Evolutionary conservation across 2,329 filamentous ascomycete species (phyloP).

Genomic region (Hypoxylon sp.): DNA sequence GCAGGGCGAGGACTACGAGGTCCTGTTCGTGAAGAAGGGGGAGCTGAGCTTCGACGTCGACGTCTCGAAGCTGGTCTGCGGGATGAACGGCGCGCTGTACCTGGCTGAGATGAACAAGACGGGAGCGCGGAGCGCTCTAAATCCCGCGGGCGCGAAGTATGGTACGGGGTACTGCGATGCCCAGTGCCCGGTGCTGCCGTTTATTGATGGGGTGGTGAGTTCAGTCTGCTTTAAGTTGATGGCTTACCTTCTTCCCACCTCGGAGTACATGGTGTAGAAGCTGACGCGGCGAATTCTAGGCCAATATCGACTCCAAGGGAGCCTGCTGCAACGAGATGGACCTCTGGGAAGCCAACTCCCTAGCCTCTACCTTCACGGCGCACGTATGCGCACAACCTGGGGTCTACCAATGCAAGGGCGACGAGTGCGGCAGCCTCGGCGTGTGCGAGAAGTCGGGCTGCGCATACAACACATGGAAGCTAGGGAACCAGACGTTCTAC

Average conservation of each 20-base stretch:
- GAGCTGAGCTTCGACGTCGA: slow-evolving; percentile 77
- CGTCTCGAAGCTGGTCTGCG: slow-evolving; percentile 72
- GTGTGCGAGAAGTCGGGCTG: slow-evolving; percentile 57
- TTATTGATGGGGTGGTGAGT: slow-evolving; percentile 60
- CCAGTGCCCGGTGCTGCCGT: slow-evolving; percentile 62
- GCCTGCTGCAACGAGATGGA: slow-evolving; percentile 78
- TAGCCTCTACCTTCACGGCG: slow-evolving; percentile 69
- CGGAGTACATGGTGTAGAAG: not conserved
- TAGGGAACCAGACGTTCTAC: slow-evolving; percentile 49
- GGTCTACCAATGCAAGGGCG: slow-evolving; percentile 55
- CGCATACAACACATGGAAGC: slow-evolving; percentile 54
- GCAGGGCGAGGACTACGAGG: slow-evolving; percentile 59
- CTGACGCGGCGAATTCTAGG: slow-evolving; percentile 50
- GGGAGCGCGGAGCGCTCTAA: slow-evolving; percentile 66
- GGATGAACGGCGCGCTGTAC: slow-evolving; percentile 75
- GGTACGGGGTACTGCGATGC: slow-evolving; percentile 72
- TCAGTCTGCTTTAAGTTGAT: slow-evolving; percentile 48
- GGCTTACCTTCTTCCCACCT: slow-evolving; percentile 1
- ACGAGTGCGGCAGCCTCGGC: slow-evolving; percentile 48
- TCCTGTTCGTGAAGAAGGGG: slow-evolving; percentile 62
- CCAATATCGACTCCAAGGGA: slow-evolving; percentile 68
- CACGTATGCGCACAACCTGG: slow-evolving; percentile 66
- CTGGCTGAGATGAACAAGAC: slow-evolving; percentile 72
- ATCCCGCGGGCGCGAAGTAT: slow-evolving; percentile 69
- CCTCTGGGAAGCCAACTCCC: slow-evolving; percentile 73